Base-by-base conservation (phyloP, 192 early-diverging fungal species). In the Backusella parvicylindrica region DNA sequence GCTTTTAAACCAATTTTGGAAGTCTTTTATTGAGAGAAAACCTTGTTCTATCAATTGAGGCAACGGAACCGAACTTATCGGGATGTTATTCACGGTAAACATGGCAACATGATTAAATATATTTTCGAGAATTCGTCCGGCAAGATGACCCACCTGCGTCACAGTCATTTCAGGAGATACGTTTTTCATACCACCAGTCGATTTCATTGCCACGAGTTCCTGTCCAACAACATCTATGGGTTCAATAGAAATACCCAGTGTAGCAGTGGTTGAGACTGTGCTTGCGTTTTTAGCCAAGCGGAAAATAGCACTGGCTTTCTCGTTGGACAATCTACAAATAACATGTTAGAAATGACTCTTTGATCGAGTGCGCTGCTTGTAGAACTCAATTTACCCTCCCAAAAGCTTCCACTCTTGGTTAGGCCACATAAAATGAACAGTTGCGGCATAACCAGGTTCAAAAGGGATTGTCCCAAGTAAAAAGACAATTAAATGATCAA, bases 401-500 rank as follows among this genome's bases (percentile, higher is more conserved):
- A 94, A 88, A 53, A 91, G 64, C 70, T 94, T 91, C 93, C 93
- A 94, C 40, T 83, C 84, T 68, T 88, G 90, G 56, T 89, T 89
- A 21, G 89, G 94, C 94, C 95, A 95, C n/a, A 93, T 75, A 26
- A 98, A 86, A 78, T 98, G 97, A 18, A 97, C 97, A 0, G 97
- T 97, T 16, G 97, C 97, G 5, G 92, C 97, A 82, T 84, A 95
- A 6, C 95, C 95, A n/a, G 91, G 87, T 68, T 96, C 94, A 77
- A 98, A 98, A 2, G 96, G 93, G 30, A 89, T 75, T 2, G 88
- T 91, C 1, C 97, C 97, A 6, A 94, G 89, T 32, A 97, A 82
- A 75, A 98, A 98, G 36, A 97, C 95, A 1, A 97, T 94, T 33
- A 98, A 90, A 84, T 98, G 97, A 84, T 98, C 97, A 82, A 97